phyloP scores from a whole-genome alignment of 1,284 basidiomycete genomes.

The Neonothopanus nambi region DNA sequence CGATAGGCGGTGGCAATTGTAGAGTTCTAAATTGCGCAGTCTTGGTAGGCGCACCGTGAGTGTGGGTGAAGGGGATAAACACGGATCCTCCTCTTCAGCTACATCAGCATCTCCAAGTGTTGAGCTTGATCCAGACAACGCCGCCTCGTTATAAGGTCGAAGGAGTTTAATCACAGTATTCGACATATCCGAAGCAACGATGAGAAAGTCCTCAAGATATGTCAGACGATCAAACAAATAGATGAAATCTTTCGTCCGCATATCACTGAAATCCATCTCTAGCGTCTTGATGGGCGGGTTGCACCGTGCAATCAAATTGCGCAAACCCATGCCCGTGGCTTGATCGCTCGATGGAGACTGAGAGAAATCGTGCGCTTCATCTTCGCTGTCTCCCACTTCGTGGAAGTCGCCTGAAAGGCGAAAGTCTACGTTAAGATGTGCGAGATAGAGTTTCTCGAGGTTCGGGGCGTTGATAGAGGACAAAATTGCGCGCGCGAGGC shows the following conservation, averaged over 20 bases:
- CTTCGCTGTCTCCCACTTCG: conserved; percentile 68
- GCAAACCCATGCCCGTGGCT: conserved; percentile 76
- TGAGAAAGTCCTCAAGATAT: conserved; percentile 59
- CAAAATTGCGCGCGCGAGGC: conserved; percentile 61
- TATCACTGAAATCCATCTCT: conserved; percentile 77
- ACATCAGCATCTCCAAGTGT: conserved; percentile 3
- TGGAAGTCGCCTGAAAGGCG: conserved; percentile 36
- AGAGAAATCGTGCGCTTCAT: conserved; percentile 69
- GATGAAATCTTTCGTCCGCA: conserved; percentile 75
- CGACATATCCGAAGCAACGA: conserved; percentile 78
- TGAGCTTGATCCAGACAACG: background rate
- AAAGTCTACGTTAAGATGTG: conserved; percentile 65
- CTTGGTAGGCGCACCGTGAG: conserved; percentile 48
- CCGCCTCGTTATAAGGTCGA: conserved; percentile 35
- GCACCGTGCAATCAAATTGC: conserved; percentile 52
- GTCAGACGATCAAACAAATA: conserved; percentile 61
- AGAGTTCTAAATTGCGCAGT: conserved; percentile 50
- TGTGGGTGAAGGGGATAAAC: conserved; percentile 13
- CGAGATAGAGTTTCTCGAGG: conserved; percentile 58
- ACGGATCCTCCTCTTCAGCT: conserved; percentile 15
- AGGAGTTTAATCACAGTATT: conserved; percentile 63
- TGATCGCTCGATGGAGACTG: conserved; percentile 74
- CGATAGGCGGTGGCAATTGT: conserved; percentile 61
- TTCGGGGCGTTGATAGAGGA: conserved; percentile 58
- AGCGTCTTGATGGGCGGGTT: conserved; percentile 61